Conservation (phyloP, 2,329 filamentous ascomycete genomes). For the Acarospora socialis region DNA sequence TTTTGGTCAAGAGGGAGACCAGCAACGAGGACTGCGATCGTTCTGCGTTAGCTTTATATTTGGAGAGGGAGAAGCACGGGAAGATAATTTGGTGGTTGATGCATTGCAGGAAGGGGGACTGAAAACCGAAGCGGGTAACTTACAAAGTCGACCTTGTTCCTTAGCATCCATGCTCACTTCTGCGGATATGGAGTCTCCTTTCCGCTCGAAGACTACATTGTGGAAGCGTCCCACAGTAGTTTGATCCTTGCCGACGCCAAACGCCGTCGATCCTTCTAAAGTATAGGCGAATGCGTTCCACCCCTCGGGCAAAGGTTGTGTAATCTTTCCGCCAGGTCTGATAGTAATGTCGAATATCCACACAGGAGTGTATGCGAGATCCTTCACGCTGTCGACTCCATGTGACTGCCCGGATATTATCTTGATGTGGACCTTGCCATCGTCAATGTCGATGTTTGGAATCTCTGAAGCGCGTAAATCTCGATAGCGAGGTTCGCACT, state of each 20-base stretch:
- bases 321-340: conserved; percentile 61
- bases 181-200: conserved; percentile 61
- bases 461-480: conserved; percentile 71
- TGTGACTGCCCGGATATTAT: conserved; percentile 79
- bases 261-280: conserved; percentile 53
- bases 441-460: conserved; percentile 55
- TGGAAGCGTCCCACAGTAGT: conserved; percentile 54
- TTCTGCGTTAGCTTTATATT: conserved; percentile 19
- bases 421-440: conserved; percentile 64
- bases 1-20: conserved; percentile 68
- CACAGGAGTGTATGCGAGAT: conserved; percentile 92
- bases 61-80: conserved; percentile 1
- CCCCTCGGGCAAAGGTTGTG: conserved; percentile 58
- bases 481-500: conserved; percentile 81
- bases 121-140: conserved; percentile 11
- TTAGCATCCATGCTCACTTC: conserved; percentile 53
- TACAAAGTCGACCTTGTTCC: conserved; percentile 33
- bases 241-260: conserved; percentile 38
- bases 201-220: conserved; percentile 75
- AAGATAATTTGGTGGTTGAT: neutral
- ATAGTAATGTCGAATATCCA: conserved; percentile 82
- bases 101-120: neutral
- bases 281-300: conserved; percentile 90
- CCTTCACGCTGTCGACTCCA: conserved; percentile 73
- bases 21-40: conserved; percentile 56